A percentile compares a stretch with the other conserved stretches of the same genome.
These are phyloP conservation scores for Aspergillus latus DNA, from an alignment of 2,329 filamentous ascomycete species.

Conservation along the genomic window DNA sequence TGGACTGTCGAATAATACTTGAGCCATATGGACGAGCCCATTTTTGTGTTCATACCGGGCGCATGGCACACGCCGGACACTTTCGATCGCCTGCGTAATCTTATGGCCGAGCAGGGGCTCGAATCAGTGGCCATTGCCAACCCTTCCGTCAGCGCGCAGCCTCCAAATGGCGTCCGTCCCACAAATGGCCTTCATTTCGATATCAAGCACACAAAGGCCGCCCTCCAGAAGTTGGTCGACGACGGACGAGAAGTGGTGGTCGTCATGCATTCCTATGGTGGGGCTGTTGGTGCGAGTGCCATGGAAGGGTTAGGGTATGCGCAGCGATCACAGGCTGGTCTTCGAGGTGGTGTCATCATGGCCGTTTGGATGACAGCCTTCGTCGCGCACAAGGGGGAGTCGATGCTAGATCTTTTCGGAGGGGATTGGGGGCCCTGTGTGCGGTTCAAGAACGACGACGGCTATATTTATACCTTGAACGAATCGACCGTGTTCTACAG, in stretches of 20 bases:
- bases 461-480: not conserved
- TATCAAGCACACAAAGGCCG: not conserved
- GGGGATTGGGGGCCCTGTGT: slow-evolving; percentile 4
- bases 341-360: not conserved
- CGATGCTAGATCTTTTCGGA: slow-evolving; percentile 1
- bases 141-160: not conserved
- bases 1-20: not conserved
- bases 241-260: slow-evolving; percentile 3
- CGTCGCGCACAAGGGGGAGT: not conserved
- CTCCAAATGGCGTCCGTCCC: not conserved
- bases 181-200: not conserved
- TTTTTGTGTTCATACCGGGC: slow-evolving; percentile 9
- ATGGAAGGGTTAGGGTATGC: not conserved
- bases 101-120: slow-evolving; percentile 1
- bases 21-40: not conserved
- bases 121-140: not conserved
- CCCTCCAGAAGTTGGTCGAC: not conserved
- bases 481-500: slow-evolving; percentile 6
- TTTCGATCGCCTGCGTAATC: not conserved
- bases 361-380: slow-evolving; percentile 5
- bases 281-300: not conserved
- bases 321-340: not conserved
- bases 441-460: not conserved
- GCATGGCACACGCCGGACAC: slow-evolving; percentile 9
- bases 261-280: slow-evolving; percentile 11